Conservation (phyloP, 2,329 filamentous ascomycete species). For the Fusarium clavum region DNA sequence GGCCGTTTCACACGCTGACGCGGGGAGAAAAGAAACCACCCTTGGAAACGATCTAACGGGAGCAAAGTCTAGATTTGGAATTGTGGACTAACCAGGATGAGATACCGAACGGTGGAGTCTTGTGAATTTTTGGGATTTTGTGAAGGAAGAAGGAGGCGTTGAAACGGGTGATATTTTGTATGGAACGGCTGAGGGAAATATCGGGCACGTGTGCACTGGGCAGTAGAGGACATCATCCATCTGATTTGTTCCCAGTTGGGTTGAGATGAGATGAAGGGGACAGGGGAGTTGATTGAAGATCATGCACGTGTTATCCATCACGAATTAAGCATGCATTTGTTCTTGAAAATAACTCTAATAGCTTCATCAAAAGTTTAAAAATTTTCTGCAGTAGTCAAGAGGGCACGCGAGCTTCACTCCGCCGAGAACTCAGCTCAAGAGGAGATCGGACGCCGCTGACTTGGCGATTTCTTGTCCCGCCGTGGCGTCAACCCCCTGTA, state of each 20-base stretch:
- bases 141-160: background rate
- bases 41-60: background rate
- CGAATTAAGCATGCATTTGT: conserved; percentile 13
- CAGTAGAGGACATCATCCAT: background rate
- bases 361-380: conserved; percentile 10
- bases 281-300: background rate
- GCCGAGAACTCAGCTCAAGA: conserved; percentile 25
- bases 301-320: conserved; percentile 7
- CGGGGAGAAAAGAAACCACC: background rate
- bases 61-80: conserved; percentile 12
- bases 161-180: background rate
- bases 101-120: conserved; percentile 36
- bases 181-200: background rate
- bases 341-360: conserved; percentile 15
- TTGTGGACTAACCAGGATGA: conserved; percentile 18
- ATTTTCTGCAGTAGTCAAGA: conserved; percentile 4
- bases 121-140: background rate
- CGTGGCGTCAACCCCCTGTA: conserved; percentile 16
- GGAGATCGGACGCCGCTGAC: background rate
- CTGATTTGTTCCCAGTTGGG: background rate
- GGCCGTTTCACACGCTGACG: conserved; percentile 27
- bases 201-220: background rate
- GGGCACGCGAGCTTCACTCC: conserved; percentile 19
- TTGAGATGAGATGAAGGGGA: background rate
- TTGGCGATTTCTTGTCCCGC: conserved; percentile 31